Evolutionary conservation across 176 grass and related monocot species (phyloP).

Genomic region (Alopecurus myosuroides): DNA sequence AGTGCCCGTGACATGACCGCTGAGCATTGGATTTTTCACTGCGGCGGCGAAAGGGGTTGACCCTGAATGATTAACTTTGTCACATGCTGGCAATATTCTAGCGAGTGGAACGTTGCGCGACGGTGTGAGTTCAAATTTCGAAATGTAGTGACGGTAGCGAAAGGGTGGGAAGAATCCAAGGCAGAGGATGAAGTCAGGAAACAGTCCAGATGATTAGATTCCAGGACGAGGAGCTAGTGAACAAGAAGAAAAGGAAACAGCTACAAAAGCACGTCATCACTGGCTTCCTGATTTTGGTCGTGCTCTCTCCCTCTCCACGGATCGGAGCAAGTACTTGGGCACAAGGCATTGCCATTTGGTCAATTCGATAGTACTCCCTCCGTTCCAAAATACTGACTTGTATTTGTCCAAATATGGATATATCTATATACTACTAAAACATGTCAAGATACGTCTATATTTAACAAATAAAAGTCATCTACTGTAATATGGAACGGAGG

Average conservation of each 20-base stretch:
- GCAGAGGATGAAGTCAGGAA: background rate
- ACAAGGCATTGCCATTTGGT: too few relatives aligned
- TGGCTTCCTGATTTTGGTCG: background rate
- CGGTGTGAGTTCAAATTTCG: slow-evolving; percentile 4
- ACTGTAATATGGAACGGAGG: too few relatives aligned
- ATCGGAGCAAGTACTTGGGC: background rate
- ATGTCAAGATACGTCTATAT: too few relatives aligned
- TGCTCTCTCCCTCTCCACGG: background rate
- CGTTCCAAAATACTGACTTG: too few relatives aligned
- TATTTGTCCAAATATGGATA: too few relatives aligned
- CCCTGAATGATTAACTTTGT: background rate
- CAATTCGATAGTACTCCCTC: too few relatives aligned
- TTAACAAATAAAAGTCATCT: too few relatives aligned
- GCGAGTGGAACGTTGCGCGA: background rate
- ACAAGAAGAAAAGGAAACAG: background rate
- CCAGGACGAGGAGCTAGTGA: background rate
- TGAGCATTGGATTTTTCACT: background rate
- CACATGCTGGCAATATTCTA: background rate
- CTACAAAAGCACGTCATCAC: background rate
- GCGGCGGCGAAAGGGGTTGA: background rate
- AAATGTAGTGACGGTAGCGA: background rate
- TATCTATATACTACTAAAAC: too few relatives aligned
- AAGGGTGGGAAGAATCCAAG: background rate
- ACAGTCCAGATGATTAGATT: background rate
- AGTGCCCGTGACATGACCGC: background rate